These are phyloP conservation scores for Multifurca ochricompacta DNA, from an alignment of 768 basidiomycete species.

Conservation along the genomic window DNA sequence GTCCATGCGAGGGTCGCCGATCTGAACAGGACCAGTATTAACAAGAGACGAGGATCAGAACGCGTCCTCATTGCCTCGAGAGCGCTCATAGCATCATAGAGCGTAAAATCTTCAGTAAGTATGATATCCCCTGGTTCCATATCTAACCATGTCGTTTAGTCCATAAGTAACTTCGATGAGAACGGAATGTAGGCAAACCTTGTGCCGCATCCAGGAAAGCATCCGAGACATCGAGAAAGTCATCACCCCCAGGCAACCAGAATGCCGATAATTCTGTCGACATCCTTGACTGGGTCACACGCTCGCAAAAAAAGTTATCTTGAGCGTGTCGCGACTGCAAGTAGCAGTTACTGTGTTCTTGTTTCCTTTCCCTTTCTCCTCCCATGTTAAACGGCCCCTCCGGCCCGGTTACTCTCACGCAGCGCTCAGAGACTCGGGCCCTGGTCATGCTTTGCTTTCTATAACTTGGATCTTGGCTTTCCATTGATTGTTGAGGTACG, in stretches of 20 bases:
- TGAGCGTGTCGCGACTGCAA: constrained; percentile 2
- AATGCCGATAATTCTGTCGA: neutral
- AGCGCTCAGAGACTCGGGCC: neutral
- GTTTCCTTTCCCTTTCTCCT: no score
- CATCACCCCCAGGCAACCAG: constrained; percentile 45
- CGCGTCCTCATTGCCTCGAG: constrained; percentile 54
- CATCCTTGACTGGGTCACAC: neutral
- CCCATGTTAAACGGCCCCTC: no score
- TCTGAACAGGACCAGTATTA: constrained; percentile 37
- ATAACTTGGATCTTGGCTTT: neutral
- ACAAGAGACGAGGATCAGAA: constrained; percentile 18
- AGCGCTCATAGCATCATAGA: constrained; percentile 91
- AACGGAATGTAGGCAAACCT: constrained; percentile 35
- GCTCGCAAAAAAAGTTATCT: neutral
- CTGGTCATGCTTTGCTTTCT: no score
- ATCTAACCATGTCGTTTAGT: constrained; percentile 31
- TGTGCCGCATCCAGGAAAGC: constrained; percentile 51
- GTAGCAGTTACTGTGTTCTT: neutral
- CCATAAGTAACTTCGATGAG: neutral
- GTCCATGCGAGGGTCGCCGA: constrained; percentile 85
- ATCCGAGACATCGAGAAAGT: constrained; percentile 56
- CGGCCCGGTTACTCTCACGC: no score
- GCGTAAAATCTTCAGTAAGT: constrained; percentile 58
- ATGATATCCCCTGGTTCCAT: constrained; percentile 58
- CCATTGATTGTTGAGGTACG: neutral